Evolutionary conservation across 106 monocot genomes (phyloP).

Genomic region (Acanthochlamys bracteata): DNA sequence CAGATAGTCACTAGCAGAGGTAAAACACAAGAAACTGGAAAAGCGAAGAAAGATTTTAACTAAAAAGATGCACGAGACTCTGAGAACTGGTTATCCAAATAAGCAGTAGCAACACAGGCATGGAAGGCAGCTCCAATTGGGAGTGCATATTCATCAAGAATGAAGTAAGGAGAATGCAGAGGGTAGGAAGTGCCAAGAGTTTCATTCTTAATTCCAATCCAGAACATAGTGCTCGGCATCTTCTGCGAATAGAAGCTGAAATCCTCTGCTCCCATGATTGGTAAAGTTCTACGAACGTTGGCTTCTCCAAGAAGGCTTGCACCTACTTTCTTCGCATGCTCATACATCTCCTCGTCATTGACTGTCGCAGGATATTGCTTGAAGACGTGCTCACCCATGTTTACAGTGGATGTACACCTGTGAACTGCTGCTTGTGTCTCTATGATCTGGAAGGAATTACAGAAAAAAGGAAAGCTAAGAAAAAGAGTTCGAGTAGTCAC

Average conservation of each 20-base stretch:
- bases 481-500: no score
- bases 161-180: slow-evolving; percentile 52
- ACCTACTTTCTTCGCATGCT: slow-evolving; percentile 33
- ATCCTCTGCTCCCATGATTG: slow-evolving; percentile 50
- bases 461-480: not conserved
- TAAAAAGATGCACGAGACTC: no score
- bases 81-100: slow-evolving; percentile 20
- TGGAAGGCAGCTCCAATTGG: slow-evolving; percentile 71
- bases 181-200: slow-evolving; percentile 17
- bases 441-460: slow-evolving; percentile 29
- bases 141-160: slow-evolving; percentile 51
- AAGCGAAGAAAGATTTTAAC: no score
- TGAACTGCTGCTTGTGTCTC: slow-evolving; percentile 37
- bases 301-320: slow-evolving; percentile 29
- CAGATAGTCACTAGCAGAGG: no score
- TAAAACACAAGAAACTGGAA: no score
- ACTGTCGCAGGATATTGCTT: slow-evolving; percentile 46
- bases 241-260: slow-evolving; percentile 58
- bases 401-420: slow-evolving; percentile 32
- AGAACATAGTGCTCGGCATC: slow-evolving; percentile 39
- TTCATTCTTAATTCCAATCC: slow-evolving; percentile 40
- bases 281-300: slow-evolving; percentile 12
- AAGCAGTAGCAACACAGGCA: slow-evolving; percentile 54
- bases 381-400: slow-evolving; percentile 30
- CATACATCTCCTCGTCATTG: slow-evolving; percentile 49